Base-by-base conservation (phyloP, 139 green algal species). In the Nannochloris sp. region DNA sequence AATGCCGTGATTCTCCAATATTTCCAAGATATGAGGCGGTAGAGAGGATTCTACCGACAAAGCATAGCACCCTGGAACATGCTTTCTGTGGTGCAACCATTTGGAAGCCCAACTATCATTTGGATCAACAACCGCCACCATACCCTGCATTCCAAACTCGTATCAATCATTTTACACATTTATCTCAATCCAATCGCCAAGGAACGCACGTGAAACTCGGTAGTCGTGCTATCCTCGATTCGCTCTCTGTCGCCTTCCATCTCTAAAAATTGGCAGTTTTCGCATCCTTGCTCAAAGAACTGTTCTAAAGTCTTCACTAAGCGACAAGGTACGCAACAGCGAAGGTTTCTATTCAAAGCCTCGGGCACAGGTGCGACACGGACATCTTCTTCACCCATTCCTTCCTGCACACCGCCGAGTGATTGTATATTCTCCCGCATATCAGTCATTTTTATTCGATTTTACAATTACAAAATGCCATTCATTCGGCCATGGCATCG, bases 231-330 rank as follows among this genome's bases (percentile, higher is more conserved):
- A 56, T 89, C 75, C 11, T 73, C 65, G 1, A 89, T 70, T 4
- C 70, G 64, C 26, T 82, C 73, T 25, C 72, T 66, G 43, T 89
- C 78, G 2, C 59, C 69, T 28, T 84, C 71, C 65, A 88, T 74
- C 3, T 68, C 59, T 49, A 90, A 61, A 60, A 69, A 89, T 12
- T 57, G 57, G 65, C 85, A 92, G 49, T 92, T 92, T 48, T 92
- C 85, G 50, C 85, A 92, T 30, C 85, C 85, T 65, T 80, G 68
- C 48, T 78, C 71, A 61, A 66, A 78, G 56, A 78, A 78, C 44
- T 78, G 71, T 33, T 71, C 63, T 14, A 75, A 70, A 2, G 68
- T 78, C 36, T 82, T 82, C 11, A 82, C 49, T 43, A 82, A 55
- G 2, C 60, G 51, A 56, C 75, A 82, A 1, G 59, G 58, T 10